Base-by-base conservation (phyloP, 164 flowering plant species). In the Stephania cephalantha region DNA sequence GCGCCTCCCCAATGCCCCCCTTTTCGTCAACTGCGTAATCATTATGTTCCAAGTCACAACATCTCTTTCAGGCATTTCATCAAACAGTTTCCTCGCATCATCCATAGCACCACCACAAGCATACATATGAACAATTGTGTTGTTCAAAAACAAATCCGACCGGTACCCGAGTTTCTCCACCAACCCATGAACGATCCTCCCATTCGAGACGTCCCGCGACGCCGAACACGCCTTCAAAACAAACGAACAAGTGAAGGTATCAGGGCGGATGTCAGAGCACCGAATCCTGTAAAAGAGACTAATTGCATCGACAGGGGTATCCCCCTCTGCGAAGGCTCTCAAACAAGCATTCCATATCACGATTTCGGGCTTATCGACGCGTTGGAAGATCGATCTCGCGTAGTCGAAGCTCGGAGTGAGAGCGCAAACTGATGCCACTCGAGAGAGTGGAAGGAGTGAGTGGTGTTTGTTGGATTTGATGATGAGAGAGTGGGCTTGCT, bases 1-100 rank as follows among this genome's bases (percentile, higher is more conserved):
- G 81, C 0, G 91, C 95, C 29, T 52, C 75, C 22, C 75, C 85
- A 71, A 81, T 69, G 65, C 88, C 86, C 7, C 87, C 73, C 69
- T 30, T 73, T 86, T 88, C n/a, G 87, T 75, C 74, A 86, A 80
- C 8, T 85, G 90, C 9, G 83, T 81, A 12, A 88, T 86, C 87
- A 89, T 80, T 46, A 81, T 87, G 74, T 91, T 89, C 93, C 91
- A 89, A 2, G 89, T 81, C 13, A 88, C 91, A 55, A 84, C 86
- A 83, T 91, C 93, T 81, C 90, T 50, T 12, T 81, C 72, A 0
- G 82, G 70, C 93, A 87, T 89, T 79, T 79, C 86, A 7, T 84
- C 88, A 71, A 91, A 91, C 88, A 88, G 2, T 44, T 65, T 52
- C 67, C 74, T 45, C 10, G 95, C 90, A 73, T 79, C 84, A 18